These are phyloP conservation scores for Phylloporus sp. DNA, from an alignment of 768 basidiomycete species.

Conservation along the genomic window DNA sequence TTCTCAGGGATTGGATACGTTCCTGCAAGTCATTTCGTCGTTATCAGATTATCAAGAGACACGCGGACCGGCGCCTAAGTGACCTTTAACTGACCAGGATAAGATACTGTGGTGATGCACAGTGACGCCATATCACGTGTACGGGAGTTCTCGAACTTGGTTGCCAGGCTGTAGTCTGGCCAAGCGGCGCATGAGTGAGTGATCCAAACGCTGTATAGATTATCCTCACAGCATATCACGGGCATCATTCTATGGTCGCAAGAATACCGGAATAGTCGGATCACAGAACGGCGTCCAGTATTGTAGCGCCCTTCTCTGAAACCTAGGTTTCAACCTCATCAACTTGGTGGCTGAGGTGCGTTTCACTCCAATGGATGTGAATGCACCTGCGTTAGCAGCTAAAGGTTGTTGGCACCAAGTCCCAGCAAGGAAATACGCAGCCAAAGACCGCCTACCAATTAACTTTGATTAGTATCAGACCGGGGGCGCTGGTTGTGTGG, in stretches of 20 bases:
- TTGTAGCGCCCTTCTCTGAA: not conserved
- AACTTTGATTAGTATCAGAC: not conserved
- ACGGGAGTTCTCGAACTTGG: not conserved
- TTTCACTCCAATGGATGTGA: not conserved
- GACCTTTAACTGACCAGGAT: not conserved
- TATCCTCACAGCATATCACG: too few species aligned
- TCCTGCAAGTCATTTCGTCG: not conserved
- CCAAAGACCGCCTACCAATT: not conserved
- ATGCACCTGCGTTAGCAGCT: not conserved
- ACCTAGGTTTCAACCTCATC: not conserved
- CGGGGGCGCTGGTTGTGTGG: not conserved
- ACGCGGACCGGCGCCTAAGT: not conserved
- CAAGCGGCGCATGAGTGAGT: not conserved
- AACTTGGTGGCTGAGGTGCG: not conserved
- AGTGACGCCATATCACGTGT: not conserved
- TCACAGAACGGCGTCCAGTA: not conserved
- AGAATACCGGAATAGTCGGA: not conserved
- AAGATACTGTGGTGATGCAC: not conserved
- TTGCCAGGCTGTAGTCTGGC: not conserved
- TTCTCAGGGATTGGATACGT: not conserved
- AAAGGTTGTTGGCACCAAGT: not conserved
- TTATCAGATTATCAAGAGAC: not conserved
- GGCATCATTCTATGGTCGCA: not conserved
- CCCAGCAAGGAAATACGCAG: not conserved
- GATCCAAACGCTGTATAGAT: not conserved